Evolutionary conservation across 2,329 filamentous ascomycete genomes (phyloP), one percentile per base, ranked within the genome.

Genomic region (Colletotrichum orbiculare): DNA sequence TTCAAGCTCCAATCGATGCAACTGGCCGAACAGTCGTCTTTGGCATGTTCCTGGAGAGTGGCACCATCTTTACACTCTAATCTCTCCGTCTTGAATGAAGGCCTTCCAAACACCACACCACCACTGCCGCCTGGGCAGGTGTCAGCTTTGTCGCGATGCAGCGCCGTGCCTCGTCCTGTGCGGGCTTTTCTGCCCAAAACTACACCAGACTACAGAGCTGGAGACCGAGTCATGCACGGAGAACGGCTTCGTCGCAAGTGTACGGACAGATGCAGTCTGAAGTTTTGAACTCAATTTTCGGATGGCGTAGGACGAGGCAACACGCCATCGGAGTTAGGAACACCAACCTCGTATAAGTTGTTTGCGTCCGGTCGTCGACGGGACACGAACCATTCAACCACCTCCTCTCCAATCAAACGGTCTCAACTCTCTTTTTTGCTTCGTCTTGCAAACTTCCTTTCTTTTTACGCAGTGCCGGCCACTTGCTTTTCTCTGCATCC

Each of bases 381-480:
- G 1, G 1, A 12, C 2, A 4, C 0, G 15, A 8, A 42, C 13
- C 10, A 38, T 10, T 15, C 45, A 48, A 41, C 46, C 60, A 38
- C 38, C 54, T 39, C 50, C 39, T 42, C 53, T 56, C 50, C 35
- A n/a, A 48, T 34, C 38, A 13, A 33, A 38, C 38, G 39, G 54
- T 54, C 37, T 52, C n/a, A 34, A 47, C 53, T 33, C 3, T 54
- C 43, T 50, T 15, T 58, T 54, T 37, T 37, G 15, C 25, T 17
- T 46, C 43, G 39, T 49, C 37, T 15, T 58, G 54, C 11, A 42
- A 39, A 34, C 13, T 11, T 48, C n/a, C 47, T 39, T 63, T 54
- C 53, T 54, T 52, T 63, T 54, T 11, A 9, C 54, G 64, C 64
- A 58, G 59, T 66, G 59, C 64, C 48, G 64, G 64, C 47, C 64